Evolutionary conservation across 208 protist species (phyloP).

Genomic region (Porcisia deanei): DNA sequence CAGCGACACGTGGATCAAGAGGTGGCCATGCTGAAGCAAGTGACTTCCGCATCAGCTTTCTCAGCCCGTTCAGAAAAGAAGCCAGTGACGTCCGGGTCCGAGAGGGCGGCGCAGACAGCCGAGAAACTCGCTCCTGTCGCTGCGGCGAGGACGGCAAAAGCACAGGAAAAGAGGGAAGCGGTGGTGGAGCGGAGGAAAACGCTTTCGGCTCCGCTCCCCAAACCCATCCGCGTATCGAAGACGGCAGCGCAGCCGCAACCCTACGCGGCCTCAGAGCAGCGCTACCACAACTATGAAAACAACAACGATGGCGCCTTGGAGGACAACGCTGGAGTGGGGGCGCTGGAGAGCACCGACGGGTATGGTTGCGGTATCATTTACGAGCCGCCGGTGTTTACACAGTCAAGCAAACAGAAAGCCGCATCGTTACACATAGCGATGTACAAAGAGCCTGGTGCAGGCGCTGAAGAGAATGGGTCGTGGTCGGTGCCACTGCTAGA

Average conservation of each 20-base stretch:
- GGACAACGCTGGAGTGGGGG: neutral
- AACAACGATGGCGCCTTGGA: slow-evolving; percentile 13
- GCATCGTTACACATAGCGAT: slow-evolving; percentile 16
- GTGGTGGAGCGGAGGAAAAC: neutral
- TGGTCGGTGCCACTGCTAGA: slow-evolving; percentile 48
- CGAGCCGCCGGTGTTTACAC: slow-evolving; percentile 10
- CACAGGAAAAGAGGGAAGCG: neutral
- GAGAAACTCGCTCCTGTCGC: neutral
- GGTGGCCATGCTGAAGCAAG: slow-evolving; percentile 44
- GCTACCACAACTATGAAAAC: slow-evolving; percentile 30
- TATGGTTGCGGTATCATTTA: slow-evolving; percentile 18
- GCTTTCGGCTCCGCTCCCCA: slow-evolving; percentile 3
- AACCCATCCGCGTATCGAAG: neutral
- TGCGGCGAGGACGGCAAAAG: neutral
- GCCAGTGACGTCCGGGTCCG: slow-evolving; percentile 4
- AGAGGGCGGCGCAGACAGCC: neutral
- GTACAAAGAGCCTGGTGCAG: slow-evolving; percentile 4
- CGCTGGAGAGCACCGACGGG: neutral
- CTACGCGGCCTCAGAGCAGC: slow-evolving; percentile 6
- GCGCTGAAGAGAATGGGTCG: slow-evolving; percentile 1
- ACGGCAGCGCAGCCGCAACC: neutral
- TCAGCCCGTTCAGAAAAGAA: slow-evolving; percentile 14
- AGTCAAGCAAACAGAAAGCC: neutral
- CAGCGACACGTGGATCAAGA: slow-evolving; percentile 55
- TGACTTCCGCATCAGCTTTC: slow-evolving; percentile 9